phyloP scores from a whole-genome alignment of 257 asterid species.

The Fraxinus americana region DNA sequence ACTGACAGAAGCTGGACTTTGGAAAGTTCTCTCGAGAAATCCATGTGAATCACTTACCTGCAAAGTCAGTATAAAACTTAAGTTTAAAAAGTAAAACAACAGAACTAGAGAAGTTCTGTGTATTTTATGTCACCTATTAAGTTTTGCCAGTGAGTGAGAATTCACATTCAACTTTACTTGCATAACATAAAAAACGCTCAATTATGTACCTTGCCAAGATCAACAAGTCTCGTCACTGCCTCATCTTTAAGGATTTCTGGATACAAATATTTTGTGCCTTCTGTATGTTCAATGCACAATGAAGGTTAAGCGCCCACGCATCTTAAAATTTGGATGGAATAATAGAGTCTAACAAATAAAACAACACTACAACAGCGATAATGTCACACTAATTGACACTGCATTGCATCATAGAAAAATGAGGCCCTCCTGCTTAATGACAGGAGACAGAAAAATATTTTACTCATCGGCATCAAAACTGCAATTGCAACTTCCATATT shows the following conservation, averaged over 20 bases:
- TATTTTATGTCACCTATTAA: background rate
- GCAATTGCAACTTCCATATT: background rate
- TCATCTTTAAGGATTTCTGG: conserved; percentile 70
- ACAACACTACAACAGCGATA: conserved; percentile 2
- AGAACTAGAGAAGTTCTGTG: too few relatives aligned
- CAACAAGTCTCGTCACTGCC: conserved; percentile 74
- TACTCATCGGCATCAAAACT: background rate
- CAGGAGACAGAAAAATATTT: background rate
- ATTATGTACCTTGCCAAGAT: conserved; percentile 76
- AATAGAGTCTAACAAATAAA: background rate
- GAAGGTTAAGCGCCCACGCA: conserved; percentile 14
- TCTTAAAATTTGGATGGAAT: background rate
- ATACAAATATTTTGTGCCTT: conserved; percentile 40
- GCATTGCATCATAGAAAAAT: background rate
- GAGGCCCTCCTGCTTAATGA: background rate
- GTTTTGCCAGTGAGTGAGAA: conserved; percentile 10
- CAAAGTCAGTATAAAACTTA: conserved; percentile 16
- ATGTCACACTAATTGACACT: background rate
- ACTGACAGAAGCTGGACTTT: conserved; percentile 78
- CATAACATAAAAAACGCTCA: conserved; percentile 20
- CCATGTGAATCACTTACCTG: conserved; percentile 92
- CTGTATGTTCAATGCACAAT: conserved; percentile 44
- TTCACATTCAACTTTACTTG: conserved; percentile 8
- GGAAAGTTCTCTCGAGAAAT: conserved; percentile 92
- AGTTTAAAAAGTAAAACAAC: background rate